A percentile compares a stretch with the other conserved stretches of the same genome.
phyloP scores from a whole-genome alignment of 139 green algal genomes.

The Penium margaritaceum region DNA sequence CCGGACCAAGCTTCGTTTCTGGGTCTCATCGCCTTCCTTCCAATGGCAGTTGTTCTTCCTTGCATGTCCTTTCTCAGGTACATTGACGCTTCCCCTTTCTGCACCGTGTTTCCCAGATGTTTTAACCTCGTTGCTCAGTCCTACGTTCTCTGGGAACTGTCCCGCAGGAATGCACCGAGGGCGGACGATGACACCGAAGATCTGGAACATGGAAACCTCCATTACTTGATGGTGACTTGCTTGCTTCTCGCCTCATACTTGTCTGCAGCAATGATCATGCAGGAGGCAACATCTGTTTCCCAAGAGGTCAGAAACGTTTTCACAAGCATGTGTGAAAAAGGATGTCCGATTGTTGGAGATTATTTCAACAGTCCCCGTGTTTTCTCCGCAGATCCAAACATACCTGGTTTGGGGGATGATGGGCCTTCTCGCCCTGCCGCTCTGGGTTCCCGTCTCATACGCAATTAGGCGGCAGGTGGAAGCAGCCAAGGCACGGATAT shows the following conservation, averaged over 20 bases:
- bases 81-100: neutral
- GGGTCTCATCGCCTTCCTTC: constrained; percentile 12
- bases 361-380: too few species aligned
- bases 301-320: too few species aligned
- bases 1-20: constrained; percentile 9
- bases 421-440: too few species aligned
- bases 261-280: neutral
- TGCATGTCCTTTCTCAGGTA: constrained; percentile 20
- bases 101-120: too few species aligned
- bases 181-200: neutral
- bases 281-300: neutral
- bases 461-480: too few species aligned
- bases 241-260: constrained; percentile 8
- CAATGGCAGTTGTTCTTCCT: neutral
- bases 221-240: neutral
- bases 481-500: too few species aligned
- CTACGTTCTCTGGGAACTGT: neutral
- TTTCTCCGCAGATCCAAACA: too few species aligned
- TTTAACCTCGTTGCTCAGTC: neutral
- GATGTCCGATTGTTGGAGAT: too few species aligned
- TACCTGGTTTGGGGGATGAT: too few species aligned
- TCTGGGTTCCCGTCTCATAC: too few species aligned
- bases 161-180: neutral
- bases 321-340: too few species aligned
- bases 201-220: neutral